Percentiles rank a stretch among this genome's conserved stretches.
Conservation (phyloP, 306 rosid genomes). For the Cicer judaicum region DNA sequence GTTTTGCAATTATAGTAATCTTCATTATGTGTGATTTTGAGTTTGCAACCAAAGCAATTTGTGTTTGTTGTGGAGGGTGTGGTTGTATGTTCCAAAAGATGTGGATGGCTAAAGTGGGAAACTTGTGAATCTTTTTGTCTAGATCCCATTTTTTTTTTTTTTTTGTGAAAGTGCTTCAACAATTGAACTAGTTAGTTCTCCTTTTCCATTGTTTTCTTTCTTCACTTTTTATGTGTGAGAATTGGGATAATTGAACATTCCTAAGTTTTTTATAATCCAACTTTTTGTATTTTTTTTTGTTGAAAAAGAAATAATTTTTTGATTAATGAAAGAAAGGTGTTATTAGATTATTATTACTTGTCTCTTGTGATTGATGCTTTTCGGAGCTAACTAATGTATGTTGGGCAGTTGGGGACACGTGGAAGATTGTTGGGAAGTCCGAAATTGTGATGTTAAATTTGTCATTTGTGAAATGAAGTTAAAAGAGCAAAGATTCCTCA, state of each 20-base stretch:
- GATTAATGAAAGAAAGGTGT: conserved; percentile 19
- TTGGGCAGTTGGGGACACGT: conserved; percentile 22
- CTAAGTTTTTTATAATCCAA: conserved; percentile 1
- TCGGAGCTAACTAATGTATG: conserved; percentile 16
- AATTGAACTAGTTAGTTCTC: not conserved
- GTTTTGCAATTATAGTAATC: conserved; percentile 52
- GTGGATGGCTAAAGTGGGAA: conserved; percentile 71
- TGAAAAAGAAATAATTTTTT: not conserved
- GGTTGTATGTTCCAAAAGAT: conserved; percentile 48
- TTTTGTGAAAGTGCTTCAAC: conserved; percentile 6
- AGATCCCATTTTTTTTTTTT: conserved; percentile 41
- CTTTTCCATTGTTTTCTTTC: conserved; percentile 3
- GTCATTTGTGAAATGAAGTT: conserved; percentile 28
- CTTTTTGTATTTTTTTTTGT: not conserved
- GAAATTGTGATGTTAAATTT: conserved; percentile 24
- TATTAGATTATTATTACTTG: conserved; percentile 13
- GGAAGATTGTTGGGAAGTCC: conserved; percentile 41
- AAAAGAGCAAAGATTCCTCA: conserved; percentile 31
- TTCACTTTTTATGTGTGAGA: conserved; percentile 15
- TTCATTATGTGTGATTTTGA: conserved; percentile 37
- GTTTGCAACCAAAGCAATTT: conserved; percentile 61
- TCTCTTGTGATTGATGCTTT: conserved; percentile 33
- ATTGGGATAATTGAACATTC: conserved; percentile 22
- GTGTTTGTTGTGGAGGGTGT: conserved; percentile 30
- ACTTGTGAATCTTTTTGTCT: conserved; percentile 37